phyloP scores from a whole-genome alignment of 176 grass and related monocot species.

The Areca catechu region DNA sequence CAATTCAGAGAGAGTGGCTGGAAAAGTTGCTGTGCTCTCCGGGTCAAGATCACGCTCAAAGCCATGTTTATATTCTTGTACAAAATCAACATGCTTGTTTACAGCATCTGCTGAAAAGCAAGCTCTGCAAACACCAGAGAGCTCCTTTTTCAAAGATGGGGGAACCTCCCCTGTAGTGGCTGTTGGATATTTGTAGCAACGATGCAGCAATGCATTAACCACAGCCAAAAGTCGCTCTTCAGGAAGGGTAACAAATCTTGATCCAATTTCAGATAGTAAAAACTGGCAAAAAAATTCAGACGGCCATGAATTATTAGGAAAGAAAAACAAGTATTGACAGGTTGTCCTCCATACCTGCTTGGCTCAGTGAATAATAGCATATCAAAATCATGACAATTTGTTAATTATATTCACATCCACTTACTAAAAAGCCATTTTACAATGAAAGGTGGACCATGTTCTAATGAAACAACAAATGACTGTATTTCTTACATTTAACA shows the following conservation, averaged over 20 bases:
- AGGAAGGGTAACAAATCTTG: constrained; percentile 95
- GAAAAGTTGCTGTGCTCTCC: constrained; percentile 88
- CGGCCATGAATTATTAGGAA: too few relatives aligned
- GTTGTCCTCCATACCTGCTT: too few relatives aligned
- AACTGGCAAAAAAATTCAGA: constrained; percentile 30
- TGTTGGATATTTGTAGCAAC: constrained; percentile 98
- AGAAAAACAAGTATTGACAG: too few relatives aligned
- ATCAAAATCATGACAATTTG: too few relatives aligned
- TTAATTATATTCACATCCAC: too few relatives aligned
- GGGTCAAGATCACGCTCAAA: constrained; percentile 97
- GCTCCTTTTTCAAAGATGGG: constrained; percentile 88
- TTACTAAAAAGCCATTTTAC: too few relatives aligned
- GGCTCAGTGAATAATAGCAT: too few relatives aligned
- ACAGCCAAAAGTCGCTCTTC: constrained; percentile 95
- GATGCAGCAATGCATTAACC: constrained; percentile 95
- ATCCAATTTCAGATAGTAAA: constrained; percentile 98
- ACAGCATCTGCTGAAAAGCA: constrained; percentile 98
- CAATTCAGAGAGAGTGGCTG: constrained; percentile 73
- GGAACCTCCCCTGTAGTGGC: constrained; percentile 97
- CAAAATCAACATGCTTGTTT: constrained; percentile 99
- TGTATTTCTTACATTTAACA: too few relatives aligned
- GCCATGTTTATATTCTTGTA: constrained; percentile 93
- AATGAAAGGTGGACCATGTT: too few relatives aligned
- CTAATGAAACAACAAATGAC: too few relatives aligned
- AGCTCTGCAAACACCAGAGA: constrained; percentile 94